These are phyloP conservation scores for Suhomyces guaymorum DNA, from an alignment of 1,139 yeast species.

Conservation along the genomic window DNA sequence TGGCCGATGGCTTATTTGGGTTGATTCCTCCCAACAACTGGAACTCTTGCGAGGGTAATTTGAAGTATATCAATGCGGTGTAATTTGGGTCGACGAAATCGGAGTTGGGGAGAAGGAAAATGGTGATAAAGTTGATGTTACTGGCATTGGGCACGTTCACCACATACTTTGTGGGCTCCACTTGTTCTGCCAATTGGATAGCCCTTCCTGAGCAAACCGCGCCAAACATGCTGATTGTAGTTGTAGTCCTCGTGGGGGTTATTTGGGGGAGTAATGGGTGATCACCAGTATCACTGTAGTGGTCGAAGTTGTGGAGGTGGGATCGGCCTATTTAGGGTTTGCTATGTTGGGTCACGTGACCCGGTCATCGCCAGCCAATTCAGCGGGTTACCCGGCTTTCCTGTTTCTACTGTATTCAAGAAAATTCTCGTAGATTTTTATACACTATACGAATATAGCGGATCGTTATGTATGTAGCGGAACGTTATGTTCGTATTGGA, in stretches of 20 bases:
- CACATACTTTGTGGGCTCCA: conserved; percentile 65
- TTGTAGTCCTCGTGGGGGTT: neutral
- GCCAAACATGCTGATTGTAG: conserved; percentile 43
- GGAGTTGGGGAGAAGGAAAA: conserved; percentile 73
- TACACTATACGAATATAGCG: conserved; percentile 7
- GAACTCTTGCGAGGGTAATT: conserved; percentile 72
- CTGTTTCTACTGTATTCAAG: conserved; percentile 6
- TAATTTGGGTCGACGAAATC: conserved; percentile 61
- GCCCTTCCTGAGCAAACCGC: conserved; percentile 61
- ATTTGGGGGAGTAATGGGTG: too few relatives aligned
- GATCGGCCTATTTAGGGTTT: too few relatives aligned
- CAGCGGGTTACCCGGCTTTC: conserved; percentile 19
- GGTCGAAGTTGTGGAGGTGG: too few relatives aligned
- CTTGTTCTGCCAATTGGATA: conserved; percentile 57
- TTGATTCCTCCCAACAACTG: conserved; percentile 77
- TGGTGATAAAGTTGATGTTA: conserved; percentile 67
- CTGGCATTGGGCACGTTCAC: conserved; percentile 61
- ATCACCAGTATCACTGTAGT: too few relatives aligned
- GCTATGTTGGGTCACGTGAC: neutral
- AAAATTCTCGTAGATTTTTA: conserved; percentile 5
- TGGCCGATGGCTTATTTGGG: conserved; percentile 82
- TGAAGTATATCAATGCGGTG: conserved; percentile 87
- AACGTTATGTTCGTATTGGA: conserved; percentile 11
- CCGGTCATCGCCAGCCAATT: too few relatives aligned
- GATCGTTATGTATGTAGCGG: conserved; percentile 11